phyloP scores from a whole-genome alignment of 371 early-diverging fungal genomes.

The Mycotypha africana region DNA sequence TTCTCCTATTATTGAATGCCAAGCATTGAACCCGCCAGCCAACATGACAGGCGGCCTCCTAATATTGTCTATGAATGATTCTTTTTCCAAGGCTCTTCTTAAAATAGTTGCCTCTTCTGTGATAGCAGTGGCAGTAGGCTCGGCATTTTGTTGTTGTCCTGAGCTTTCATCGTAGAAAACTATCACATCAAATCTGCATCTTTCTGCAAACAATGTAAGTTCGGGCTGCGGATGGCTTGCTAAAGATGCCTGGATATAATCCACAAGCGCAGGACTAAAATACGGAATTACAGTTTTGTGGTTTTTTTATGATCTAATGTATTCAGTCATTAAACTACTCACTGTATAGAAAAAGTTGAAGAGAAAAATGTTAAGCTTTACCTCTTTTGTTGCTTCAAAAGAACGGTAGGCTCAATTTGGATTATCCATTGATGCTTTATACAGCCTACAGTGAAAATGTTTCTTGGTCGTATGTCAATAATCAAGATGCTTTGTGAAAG shows the following conservation, averaged over 20 bases:
- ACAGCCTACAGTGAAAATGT: conserved; percentile 59
- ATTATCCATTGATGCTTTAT: conserved; percentile 62
- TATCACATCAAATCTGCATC: conserved; percentile 61
- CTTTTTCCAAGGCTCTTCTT: conserved; percentile 10
- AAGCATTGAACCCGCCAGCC: conserved; percentile 70
- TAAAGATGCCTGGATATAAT: conserved; percentile 3
- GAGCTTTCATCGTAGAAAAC: conserved; percentile 64
- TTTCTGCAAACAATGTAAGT: conserved; percentile 50
- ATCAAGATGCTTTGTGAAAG: conserved; percentile 51
- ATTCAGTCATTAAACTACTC: too few species aligned
- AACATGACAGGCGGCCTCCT: conserved; percentile 57
- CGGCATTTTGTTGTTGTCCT: conserved; percentile 2
- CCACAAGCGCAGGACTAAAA: too few species aligned
- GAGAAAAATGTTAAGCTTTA: conserved; percentile 17
- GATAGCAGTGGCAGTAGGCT: conserved; percentile 19
- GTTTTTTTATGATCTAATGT: too few species aligned
- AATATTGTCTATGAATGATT: too few species aligned
- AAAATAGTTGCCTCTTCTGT: too few species aligned
- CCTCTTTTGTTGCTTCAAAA: conserved; percentile 30
- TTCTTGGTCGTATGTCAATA: conserved; percentile 69
- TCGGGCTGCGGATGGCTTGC: conserved; percentile 37
- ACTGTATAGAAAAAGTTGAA: background rate
- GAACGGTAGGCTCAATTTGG: conserved; percentile 69
- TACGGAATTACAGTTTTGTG: too few species aligned
- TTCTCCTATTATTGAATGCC: conserved; percentile 47